Evolutionary conservation across 352 stramenopile species (phyloP), one percentile per base, ranked within the genome.

Genomic region (Pythium grandisporangium): DNA sequence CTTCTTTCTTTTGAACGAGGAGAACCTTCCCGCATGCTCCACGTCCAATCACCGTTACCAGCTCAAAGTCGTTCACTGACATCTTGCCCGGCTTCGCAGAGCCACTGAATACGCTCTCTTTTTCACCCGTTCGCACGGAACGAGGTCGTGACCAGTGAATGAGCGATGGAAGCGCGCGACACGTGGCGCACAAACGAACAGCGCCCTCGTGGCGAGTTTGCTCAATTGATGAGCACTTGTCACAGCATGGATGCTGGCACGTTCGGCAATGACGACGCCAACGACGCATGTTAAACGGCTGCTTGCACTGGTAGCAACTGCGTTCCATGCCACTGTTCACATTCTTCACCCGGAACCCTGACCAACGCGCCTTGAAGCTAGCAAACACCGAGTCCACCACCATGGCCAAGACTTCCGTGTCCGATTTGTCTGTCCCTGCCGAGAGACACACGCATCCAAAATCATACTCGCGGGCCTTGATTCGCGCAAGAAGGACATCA

Each of bases 51-150:
- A 85, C 68, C 7, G 61, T 79, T n/a, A 85, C 66, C 22, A 85
- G 45, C 33, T 85, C 72, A 43, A 85, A 85, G 45, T 85, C 72
- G 48, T 79, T 83, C 40, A 85, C 72, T 14, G 62, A 78, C 69
- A 85, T 63, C 57, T 85, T 85, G 24, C 70, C 69, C 12, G 68
- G 71, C 29, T 81, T 79, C 7, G 66, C 63, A 8, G 58, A 75
- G 27, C 67, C 69, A 42, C 65, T 77, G 42, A 80, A 83, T 22
- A 85, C 69, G 13, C 68, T 82, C 35, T 81, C 66, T 46, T 85
- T 78, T 44, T 85, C 72, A 26, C 72, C 72, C 12, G 70, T 76
- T 8, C 72, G 72, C 22, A 83, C 69, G 12, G 72, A 52, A 50
- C 72, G 69, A 12, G 72, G 72, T 17, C 72, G 63, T 14, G 69